These are phyloP conservation scores for Primulina huaijiensis DNA, from an alignment of 257 asterid species.

Conservation along the genomic window DNA sequence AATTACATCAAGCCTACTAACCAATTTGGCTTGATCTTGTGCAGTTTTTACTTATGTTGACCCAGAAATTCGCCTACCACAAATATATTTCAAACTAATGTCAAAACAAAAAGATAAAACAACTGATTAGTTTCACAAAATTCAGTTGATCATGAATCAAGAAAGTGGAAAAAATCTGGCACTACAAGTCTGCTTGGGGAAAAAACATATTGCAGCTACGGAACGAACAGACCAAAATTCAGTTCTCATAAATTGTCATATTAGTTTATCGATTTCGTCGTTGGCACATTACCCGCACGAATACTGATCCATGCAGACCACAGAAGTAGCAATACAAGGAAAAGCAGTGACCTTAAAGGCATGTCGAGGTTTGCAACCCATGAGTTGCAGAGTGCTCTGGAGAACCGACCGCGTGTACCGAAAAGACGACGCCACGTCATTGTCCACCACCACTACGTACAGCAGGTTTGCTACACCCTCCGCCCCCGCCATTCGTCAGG, in stretches of 20 bases:
- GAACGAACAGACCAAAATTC: too few relatives aligned
- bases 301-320: background rate
- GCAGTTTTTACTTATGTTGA: background rate
- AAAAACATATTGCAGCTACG: too few relatives aligned
- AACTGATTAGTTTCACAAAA: too few relatives aligned
- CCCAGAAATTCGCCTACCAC: background rate
- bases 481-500: slow-evolving; percentile 52
- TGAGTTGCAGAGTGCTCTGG: slow-evolving; percentile 91
- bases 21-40: background rate
- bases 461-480: slow-evolving; percentile 63
- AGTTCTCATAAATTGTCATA: too few relatives aligned
- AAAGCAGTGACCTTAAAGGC: slow-evolving; percentile 70
- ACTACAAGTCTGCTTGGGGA: too few relatives aligned
- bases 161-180: too few relatives aligned
- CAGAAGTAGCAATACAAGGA: background rate
- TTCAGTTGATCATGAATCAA: too few relatives aligned
- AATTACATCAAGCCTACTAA: background rate
- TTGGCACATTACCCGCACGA: too few relatives aligned
- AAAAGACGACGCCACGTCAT: slow-evolving; percentile 45
- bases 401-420: slow-evolving; percentile 92
- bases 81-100: too few relatives aligned
- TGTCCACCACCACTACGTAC: slow-evolving; percentile 77
- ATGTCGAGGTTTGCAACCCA: slow-evolving; percentile 98
- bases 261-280: too few relatives aligned
- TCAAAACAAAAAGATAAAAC: too few relatives aligned